phyloP scores from a whole-genome alignment of 768 basidiomycete species.

The Agrocybe chaxingu region DNA sequence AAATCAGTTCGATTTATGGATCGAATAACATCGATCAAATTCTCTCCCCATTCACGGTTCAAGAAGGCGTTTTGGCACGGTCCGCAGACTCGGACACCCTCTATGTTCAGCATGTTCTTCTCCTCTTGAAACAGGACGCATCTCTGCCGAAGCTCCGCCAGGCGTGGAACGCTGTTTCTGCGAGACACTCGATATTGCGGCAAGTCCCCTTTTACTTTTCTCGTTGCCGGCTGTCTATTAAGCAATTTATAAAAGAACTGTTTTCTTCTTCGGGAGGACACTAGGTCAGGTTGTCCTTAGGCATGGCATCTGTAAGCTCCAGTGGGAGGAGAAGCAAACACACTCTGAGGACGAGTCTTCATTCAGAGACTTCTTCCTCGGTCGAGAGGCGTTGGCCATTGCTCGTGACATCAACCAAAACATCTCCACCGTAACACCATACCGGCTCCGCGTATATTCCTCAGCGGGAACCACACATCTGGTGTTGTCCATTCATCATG shows the following conservation, averaged over 20 bases:
- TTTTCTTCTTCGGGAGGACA: constrained; percentile 25
- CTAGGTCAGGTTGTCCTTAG: constrained; percentile 27
- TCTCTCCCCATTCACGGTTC: constrained; percentile 42
- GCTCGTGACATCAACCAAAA: constrained; percentile 24
- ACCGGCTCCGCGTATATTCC: constrained; percentile 19
- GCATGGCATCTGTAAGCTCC: constrained; percentile 7
- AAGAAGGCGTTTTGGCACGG: constrained; percentile 44
- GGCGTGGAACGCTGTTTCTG: constrained; percentile 31
- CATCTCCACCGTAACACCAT: constrained; percentile 22
- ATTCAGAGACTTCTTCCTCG: constrained; percentile 21
- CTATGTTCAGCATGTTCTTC: constrained; percentile 43
- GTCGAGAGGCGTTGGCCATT: constrained; percentile 11
- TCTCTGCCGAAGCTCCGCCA: constrained; percentile 20
- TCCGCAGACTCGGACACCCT: constrained; percentile 32
- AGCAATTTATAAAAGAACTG: constrained; percentile 20
- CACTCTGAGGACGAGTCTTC: background rate
- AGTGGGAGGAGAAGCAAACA: constrained; percentile 17
- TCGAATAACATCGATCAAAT: constrained; percentile 19
- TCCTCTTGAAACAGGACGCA: constrained; percentile 21
- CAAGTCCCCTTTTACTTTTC: constrained; percentile 5
- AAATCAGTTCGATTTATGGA: constrained; percentile 14
- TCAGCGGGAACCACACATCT: constrained; percentile 12
- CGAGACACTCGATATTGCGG: constrained; percentile 26
- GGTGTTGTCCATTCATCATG: constrained; percentile 30
- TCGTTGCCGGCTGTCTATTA: background rate